Evolutionary conservation across 2,329 filamentous ascomycete species (phyloP).

Genomic region (Clonostachys rosea): DNA sequence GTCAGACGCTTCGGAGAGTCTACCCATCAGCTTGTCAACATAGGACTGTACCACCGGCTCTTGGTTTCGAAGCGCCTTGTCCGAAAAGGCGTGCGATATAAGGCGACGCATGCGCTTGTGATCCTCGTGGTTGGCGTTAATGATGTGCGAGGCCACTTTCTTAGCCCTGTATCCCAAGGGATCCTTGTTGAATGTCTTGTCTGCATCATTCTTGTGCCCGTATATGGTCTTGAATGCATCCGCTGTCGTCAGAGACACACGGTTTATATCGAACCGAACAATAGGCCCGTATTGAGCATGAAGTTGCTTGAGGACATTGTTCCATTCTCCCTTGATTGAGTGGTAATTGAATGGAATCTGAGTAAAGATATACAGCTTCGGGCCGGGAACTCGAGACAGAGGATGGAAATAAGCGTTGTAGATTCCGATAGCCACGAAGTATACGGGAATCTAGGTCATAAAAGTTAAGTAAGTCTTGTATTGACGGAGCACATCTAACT

Average conservation of each 20-base stretch:
- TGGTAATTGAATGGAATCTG: neutral
- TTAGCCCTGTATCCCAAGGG: too few relatives aligned
- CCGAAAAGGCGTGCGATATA: conserved; percentile 17
- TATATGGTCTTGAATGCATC: conserved; percentile 30
- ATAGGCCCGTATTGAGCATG: conserved; percentile 17
- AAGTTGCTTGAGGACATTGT: neutral
- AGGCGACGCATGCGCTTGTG: neutral
- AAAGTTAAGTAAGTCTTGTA: too few relatives aligned
- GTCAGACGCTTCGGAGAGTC: conserved; percentile 3
- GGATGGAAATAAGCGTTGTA: conserved; percentile 1
- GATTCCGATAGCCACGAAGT: neutral
- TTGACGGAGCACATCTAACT: too few relatives aligned
- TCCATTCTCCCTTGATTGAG: neutral
- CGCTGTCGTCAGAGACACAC: conserved; percentile 25
- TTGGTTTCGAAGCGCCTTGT: conserved; percentile 19
- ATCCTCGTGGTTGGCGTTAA: neutral
- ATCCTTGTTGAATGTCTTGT: too few relatives aligned
- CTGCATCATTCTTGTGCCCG: conserved; percentile 6
- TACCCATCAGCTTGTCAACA: conserved; percentile 8
- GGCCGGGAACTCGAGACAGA: neutral
- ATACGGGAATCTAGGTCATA: too few relatives aligned
- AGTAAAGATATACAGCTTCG: neutral
- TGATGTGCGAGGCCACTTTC: too few relatives aligned
- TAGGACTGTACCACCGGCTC: conserved; percentile 19
- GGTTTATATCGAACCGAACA: conserved; percentile 28